Evolutionary conservation across 768 basidiomycete genomes (phyloP).

Genomic region (Chalciporus chontae): DNA sequence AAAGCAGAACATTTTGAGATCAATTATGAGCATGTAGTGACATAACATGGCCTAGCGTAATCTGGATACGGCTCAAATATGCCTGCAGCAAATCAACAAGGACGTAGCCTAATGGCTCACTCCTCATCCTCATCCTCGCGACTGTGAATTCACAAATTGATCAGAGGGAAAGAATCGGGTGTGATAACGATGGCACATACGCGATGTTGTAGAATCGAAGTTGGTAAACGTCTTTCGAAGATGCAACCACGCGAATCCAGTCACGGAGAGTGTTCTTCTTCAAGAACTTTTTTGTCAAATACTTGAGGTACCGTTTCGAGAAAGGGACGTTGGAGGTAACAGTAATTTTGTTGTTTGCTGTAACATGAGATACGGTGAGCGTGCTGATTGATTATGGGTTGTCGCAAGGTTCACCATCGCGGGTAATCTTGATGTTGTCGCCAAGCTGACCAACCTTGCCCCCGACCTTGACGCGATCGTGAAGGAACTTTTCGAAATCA

Average conservation of each 20-base stretch:
- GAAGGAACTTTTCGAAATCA: constrained; percentile 82
- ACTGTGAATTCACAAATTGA: constrained; percentile 22
- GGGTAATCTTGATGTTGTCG: constrained; percentile 81
- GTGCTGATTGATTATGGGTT: neutral
- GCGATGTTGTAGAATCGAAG: constrained; percentile 94
- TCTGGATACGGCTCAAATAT: neutral
- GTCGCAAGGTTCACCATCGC: constrained; percentile 62
- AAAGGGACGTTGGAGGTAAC: constrained; percentile 85
- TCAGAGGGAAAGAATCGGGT: neutral
- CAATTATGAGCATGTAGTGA: too few species aligned
- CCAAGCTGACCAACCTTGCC: constrained; percentile 90
- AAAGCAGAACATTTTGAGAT: too few species aligned
- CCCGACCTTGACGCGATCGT: constrained; percentile 92
- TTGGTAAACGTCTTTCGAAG: constrained; percentile 90
- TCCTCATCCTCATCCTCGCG: constrained; percentile 56
- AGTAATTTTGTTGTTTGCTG: constrained; percentile 79
- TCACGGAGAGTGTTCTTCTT: constrained; percentile 96
- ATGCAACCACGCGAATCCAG: constrained; percentile 97
- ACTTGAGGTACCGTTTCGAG: constrained; percentile 98
- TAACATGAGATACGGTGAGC: constrained; percentile 1
- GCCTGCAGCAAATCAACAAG: constrained; percentile 2
- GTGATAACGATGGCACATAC: constrained; percentile 40
- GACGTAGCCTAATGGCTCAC: constrained; percentile 11
- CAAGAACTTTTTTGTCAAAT: constrained; percentile 98
- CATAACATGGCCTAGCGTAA: neutral